phyloP scores from a whole-genome alignment of 495 filamentous ascomycete genomes.

The Apiosordaria backusii region DNA sequence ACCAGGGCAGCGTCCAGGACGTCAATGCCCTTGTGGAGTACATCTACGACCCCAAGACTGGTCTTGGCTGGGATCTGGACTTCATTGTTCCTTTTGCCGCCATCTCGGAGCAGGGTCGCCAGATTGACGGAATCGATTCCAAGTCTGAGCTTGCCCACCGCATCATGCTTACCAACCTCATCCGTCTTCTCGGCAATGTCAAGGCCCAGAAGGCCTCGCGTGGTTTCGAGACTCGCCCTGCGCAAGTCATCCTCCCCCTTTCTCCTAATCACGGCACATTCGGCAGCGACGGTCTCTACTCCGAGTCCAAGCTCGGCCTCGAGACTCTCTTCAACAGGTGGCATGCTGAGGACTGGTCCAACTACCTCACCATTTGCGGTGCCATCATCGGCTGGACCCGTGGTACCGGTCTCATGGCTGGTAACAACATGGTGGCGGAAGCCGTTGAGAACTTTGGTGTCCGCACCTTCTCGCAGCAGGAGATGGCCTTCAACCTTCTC shows the following conservation, averaged over 20 bases:
- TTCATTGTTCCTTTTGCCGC: constrained; percentile 95
- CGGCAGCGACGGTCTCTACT: constrained; percentile 95
- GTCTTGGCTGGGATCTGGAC: constrained; percentile 96
- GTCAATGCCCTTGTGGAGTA: constrained; percentile 89
- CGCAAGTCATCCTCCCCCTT: constrained; percentile 91
- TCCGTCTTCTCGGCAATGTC: constrained; percentile 84
- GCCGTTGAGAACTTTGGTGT: constrained; percentile 95
- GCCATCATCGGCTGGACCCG: constrained; percentile 99
- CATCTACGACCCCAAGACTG: constrained; percentile 95
- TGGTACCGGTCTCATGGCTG: constrained; percentile 95
- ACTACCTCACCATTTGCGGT: constrained; percentile 97
- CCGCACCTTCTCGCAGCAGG: constrained; percentile 96
- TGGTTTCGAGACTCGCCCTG: constrained; percentile 90
- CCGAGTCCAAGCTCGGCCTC: constrained; percentile 93
- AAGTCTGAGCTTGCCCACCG: constrained; percentile 97
- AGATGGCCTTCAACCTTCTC: constrained; percentile 99
- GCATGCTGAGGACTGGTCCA: constrained; percentile 96
- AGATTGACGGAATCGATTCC: constrained; percentile 96
- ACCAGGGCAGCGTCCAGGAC: constrained; percentile 97
- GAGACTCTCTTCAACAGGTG: constrained; percentile 99
- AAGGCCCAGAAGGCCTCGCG: constrained; percentile 83
- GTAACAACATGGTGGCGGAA: constrained; percentile 96
- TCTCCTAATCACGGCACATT: constrained; percentile 99
- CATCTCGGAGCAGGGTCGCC: constrained; percentile 94
- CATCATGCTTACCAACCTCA: constrained; percentile 97